These are phyloP conservation scores for Ettlia oleoabundans DNA, from an alignment of 139 green algal species.

Conservation along the genomic window DNA sequence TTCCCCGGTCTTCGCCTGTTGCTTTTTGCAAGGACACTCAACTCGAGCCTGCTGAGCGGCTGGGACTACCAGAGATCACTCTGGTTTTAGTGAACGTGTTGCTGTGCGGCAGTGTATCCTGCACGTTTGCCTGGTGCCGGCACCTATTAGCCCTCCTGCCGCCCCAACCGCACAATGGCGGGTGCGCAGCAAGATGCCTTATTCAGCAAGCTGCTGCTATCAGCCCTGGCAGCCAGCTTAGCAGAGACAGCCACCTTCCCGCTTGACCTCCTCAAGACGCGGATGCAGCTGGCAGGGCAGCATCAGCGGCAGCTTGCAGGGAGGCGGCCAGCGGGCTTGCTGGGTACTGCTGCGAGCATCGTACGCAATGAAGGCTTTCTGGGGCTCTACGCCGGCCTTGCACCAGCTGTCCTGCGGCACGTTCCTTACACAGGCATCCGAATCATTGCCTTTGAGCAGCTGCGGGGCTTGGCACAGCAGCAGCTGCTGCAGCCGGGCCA, in stretches of 20 bases:
- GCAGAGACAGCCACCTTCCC: constrained; percentile 64
- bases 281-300: constrained; percentile 63
- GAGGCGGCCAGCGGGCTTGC: neutral
- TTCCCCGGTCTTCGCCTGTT: too few relatives aligned
- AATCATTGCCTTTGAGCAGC: constrained; percentile 63
- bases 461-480: constrained; percentile 26
- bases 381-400: constrained; percentile 62
- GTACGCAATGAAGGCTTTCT: constrained; percentile 45
- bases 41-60: too few relatives aligned
- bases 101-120: too few relatives aligned
- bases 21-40: too few relatives aligned
- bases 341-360: constrained; percentile 32
- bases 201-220: constrained; percentile 17
- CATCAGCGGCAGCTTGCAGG: neutral
- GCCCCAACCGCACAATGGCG: neutral
- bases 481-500: neutral
- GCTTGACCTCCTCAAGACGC: constrained; percentile 68
- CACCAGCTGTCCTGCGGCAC: constrained; percentile 62
- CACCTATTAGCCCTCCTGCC: neutral
- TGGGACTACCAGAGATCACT: too few relatives aligned
- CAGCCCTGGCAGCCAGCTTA: constrained; percentile 14
- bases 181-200: neutral
- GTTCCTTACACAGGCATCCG: constrained; percentile 67
- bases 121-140: too few relatives aligned
- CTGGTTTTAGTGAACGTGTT: too few relatives aligned